A percentile compares a stretch with the other conserved stretches of the same genome.
phyloP scores from a whole-genome alignment of 1,284 basidiomycete genomes.

The Peniophora sp. region DNA sequence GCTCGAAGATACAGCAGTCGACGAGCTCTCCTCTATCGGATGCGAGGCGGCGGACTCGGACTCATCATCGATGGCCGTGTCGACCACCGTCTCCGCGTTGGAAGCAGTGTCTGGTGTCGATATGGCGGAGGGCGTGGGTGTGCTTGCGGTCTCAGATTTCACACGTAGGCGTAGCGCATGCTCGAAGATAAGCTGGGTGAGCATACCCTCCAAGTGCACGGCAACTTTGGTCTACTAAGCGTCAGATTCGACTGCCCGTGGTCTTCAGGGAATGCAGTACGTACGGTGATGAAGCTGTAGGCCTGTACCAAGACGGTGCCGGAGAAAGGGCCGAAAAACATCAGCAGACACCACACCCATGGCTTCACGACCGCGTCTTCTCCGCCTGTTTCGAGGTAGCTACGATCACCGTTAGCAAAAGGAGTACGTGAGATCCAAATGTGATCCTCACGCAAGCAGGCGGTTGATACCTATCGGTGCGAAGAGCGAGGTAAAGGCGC shows the following conservation, averaged over 20 bases:
- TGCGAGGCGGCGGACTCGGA: slow-evolving; percentile 11
- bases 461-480: slow-evolving; percentile 37
- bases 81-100: slow-evolving; percentile 9
- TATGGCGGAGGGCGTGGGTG: not conserved
- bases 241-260: not conserved
- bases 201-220: not conserved
- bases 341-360: slow-evolving; percentile 55
- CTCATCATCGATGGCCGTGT: slow-evolving; percentile 7
- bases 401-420: slow-evolving; percentile 6
- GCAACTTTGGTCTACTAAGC: not conserved
- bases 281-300: slow-evolving; percentile 20
- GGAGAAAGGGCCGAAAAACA: slow-evolving; percentile 50
- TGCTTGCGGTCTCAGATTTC: slow-evolving; percentile 12
- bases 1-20: slow-evolving; percentile 5
- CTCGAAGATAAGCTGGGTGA: not conserved
- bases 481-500: slow-evolving; percentile 17
- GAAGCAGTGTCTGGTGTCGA: slow-evolving; percentile 20
- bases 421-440: not conserved
- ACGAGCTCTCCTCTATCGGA: not conserved
- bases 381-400: slow-evolving; percentile 35
- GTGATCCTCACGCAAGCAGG: slow-evolving; percentile 24
- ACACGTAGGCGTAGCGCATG: not conserved
- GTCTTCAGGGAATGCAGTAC: slow-evolving; percentile 3
- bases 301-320: slow-evolving; percentile 30
- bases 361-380: slow-evolving; percentile 29